A percentile compares a stretch with the other conserved stretches of the same genome.
Evolutionary conservation across 129 eudicot species (phyloP).

Genomic region (sunflower (Helianthus annuus)): HanXRQr2.0-SUNRISE NC_035448.2:6621649-6622148

Average conservation of each 20-base stretch:
- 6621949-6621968: slow-evolving; percentile 85
- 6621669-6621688: neutral
- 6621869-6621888: slow-evolving; percentile 65
- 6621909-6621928: slow-evolving; percentile 71
- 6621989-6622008: neutral
- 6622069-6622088: slow-evolving; percentile 53
- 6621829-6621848: slow-evolving; percentile 59
- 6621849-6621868: slow-evolving; percentile 48
- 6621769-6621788: neutral
- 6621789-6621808: slow-evolving; percentile 39
- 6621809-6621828: slow-evolving; percentile 57
- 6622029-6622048: slow-evolving; percentile 15
- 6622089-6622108: slow-evolving; percentile 34
- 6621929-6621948: slow-evolving; percentile 44
- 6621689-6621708: neutral
- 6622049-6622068: slow-evolving; percentile 69
- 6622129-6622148: neutral
- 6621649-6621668: neutral
- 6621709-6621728: neutral
- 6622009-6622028: neutral
- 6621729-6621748: no score
- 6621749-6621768: neutral
- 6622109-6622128: neutral
- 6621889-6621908: slow-evolving; percentile 89
- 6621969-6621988: slow-evolving; percentile 62